phyloP scores from a whole-genome alignment of 495 filamentous ascomycete genomes.

The Letharia lupina region DNA sequence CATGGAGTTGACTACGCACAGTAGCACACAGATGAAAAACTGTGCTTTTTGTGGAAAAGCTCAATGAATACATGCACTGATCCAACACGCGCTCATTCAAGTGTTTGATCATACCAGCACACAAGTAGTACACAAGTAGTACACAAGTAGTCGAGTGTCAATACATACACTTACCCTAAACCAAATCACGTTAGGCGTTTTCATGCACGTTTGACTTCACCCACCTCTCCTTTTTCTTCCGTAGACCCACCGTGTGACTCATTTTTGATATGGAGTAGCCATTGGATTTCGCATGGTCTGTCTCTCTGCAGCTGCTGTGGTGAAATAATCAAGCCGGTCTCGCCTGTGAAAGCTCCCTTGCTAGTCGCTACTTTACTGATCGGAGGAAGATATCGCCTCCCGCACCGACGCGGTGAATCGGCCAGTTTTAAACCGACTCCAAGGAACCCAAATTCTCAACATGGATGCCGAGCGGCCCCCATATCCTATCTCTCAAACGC shows the following conservation, averaged over 20 bases:
- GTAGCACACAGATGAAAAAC: background rate
- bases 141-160: too few relatives aligned
- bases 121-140: too few relatives aligned
- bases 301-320: background rate
- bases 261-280: background rate
- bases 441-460: background rate
- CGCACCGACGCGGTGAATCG: constrained; percentile 16
- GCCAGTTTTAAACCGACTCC: constrained; percentile 8
- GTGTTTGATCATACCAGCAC: background rate
- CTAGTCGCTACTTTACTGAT: background rate
- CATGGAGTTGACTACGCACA: too few relatives aligned
- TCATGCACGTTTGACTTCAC: background rate
- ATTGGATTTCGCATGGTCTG: background rate
- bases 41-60: background rate
- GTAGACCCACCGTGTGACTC: background rate
- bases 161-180: background rate
- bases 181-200: background rate
- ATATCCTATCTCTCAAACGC: constrained; percentile 10
- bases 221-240: background rate
- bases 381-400: constrained; percentile 9
- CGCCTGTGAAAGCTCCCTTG: background rate
- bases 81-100: too few relatives aligned
- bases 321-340: background rate
- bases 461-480: constrained; percentile 11
- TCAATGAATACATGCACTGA: too few relatives aligned